phyloP scores from a whole-genome alignment of 108 stramenopile genomes.

The Cyclostephanos tholiformis region DNA sequence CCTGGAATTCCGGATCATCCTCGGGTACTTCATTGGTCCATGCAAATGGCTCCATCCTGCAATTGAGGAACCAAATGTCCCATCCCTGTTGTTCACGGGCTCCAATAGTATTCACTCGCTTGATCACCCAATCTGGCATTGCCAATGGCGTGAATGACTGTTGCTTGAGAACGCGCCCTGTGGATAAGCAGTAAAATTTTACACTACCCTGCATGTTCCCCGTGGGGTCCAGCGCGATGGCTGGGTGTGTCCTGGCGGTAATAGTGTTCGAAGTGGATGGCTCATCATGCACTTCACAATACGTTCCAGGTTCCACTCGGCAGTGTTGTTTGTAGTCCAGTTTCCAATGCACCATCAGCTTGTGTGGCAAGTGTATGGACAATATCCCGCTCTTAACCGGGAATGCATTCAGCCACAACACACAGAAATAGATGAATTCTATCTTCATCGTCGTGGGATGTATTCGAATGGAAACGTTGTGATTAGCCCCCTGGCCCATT shows the following conservation, averaged over 20 bases:
- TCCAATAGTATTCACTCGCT: not conserved
- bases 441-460: not conserved
- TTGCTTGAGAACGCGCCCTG: not conserved
- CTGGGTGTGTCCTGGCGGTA: not conserved
- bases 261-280: not conserved
- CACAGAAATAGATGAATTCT: no score
- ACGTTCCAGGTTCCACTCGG: not conserved
- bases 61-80: not conserved
- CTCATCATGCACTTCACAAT: not conserved
- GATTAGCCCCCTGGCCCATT: conserved; percentile 15
- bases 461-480: conserved; percentile 22
- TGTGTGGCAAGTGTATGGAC: not conserved
- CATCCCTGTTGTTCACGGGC: not conserved
- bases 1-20: no score
- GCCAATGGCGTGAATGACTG: not conserved
- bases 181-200: not conserved
- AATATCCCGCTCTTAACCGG: no score
- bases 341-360: not conserved
- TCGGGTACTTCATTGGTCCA: no score
- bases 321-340: no score
- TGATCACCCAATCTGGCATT: not conserved
- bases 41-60: not conserved
- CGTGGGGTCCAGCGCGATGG: no score
- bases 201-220: not conserved
- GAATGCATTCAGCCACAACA: not conserved